Conservation (phyloP, 2,329 filamentous ascomycete genomes). For the Penicillium italicum region DNA sequence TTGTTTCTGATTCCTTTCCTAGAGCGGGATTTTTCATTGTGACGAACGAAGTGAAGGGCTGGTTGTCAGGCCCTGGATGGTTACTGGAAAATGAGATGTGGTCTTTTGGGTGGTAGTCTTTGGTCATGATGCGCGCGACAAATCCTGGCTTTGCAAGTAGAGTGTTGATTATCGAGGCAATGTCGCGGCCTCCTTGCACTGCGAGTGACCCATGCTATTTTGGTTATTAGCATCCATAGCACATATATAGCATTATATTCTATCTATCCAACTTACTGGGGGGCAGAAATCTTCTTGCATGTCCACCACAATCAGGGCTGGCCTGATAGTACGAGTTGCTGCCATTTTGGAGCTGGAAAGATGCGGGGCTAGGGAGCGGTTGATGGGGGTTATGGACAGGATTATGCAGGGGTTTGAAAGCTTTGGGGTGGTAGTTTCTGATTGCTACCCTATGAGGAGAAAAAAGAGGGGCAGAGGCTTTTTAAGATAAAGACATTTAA, state of each 20-base stretch:
- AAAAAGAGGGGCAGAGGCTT: background rate
- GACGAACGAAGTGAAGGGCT: conserved; percentile 63
- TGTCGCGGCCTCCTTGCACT: conserved; percentile 67
- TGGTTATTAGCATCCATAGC: background rate
- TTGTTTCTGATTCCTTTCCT: conserved; percentile 57
- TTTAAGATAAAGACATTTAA: background rate
- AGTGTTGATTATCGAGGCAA: conserved; percentile 67
- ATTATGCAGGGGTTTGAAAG: background rate
- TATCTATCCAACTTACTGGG: conserved; percentile 57
- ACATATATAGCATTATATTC: background rate
- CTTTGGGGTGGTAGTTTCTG: background rate
- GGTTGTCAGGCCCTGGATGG: conserved; percentile 60
- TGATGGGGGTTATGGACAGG: too few species aligned
- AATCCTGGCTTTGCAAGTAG: conserved; percentile 69
- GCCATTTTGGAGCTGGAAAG: background rate
- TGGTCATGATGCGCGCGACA: conserved; percentile 72
- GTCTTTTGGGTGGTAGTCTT: conserved; percentile 79
- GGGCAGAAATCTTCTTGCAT: conserved; percentile 94
- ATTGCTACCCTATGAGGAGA: background rate
- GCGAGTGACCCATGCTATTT: conserved; percentile 75
- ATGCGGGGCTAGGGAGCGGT: background rate
- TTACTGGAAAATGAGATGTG: conserved; percentile 89
- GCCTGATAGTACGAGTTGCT: conserved; percentile 18
- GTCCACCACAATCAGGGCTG: conserved; percentile 74
- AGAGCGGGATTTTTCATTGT: conserved; percentile 52